These are phyloP conservation scores for Sphaerulina musiva DNA, from an alignment of 2,329 filamentous ascomycete genomes.

Conservation along the genomic window DNA sequence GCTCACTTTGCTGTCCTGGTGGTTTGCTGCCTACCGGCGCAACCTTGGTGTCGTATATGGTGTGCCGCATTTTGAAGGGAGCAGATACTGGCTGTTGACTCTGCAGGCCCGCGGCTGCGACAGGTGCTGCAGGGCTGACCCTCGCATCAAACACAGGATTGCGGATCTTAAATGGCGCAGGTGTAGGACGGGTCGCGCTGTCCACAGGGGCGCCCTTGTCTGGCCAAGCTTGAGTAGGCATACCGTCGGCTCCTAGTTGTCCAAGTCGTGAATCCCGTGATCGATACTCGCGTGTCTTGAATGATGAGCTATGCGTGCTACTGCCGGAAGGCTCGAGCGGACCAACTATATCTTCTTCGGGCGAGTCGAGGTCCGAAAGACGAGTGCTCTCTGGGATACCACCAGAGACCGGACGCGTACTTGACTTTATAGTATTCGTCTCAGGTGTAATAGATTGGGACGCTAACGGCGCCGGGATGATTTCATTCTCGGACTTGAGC, in stretches of 20 bases:
- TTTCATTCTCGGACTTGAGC: conserved; percentile 12
- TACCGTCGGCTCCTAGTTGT: conserved; percentile 28
- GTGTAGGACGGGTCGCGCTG: conserved; percentile 3
- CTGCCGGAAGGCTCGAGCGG: conserved; percentile 13
- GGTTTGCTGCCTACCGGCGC: conserved; percentile 16
- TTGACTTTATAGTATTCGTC: conserved; percentile 6
- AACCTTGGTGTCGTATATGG: conserved; percentile 23
- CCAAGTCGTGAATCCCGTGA: conserved; percentile 24
- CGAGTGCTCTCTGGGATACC: conserved; percentile 13
- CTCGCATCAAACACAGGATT: conserved; percentile 27
- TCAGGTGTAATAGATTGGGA: conserved; percentile 7
- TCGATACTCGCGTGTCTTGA: conserved; percentile 16
- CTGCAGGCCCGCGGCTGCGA: conserved; percentile 2
- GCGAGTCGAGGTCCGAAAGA: conserved; percentile 11
- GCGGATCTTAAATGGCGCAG: conserved; percentile 26
- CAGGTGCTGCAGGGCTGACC: conserved; percentile 5
- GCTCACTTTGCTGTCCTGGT: conserved; percentile 13
- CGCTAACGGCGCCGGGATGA: conserved; percentile 12
- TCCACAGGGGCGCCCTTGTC: conserved; percentile 7
- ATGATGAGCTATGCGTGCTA: conserved; percentile 1
- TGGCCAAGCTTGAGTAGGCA: conserved; percentile 26
- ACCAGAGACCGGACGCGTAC: conserved; percentile 18
- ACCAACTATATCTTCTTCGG: conserved; percentile 17
- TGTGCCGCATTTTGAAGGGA: conserved; percentile 28
- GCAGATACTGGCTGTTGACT: conserved; percentile 10